Base-by-base conservation (phyloP, 345 rosid species). In the Zanthoxylum bungeanum region DNA sequence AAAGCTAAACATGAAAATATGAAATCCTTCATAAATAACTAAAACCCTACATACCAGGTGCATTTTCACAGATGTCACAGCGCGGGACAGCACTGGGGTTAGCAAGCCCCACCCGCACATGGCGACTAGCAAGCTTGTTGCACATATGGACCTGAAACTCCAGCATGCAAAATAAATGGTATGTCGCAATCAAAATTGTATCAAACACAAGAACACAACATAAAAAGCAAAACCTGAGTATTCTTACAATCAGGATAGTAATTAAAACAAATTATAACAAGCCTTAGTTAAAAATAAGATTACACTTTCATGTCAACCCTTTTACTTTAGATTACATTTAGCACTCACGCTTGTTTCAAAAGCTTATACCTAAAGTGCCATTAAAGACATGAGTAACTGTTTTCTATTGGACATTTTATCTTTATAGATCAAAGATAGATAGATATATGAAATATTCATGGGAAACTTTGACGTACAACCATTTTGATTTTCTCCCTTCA, bases 31-130 rank as follows among this genome's bases (percentile, higher is more conserved):
- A 7, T 58, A 51, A 46, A 2, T 25, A 9, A 69, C 40, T 52
- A 24, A 72, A 70, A 56, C 37, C 59, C 46, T 47, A 51, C 76
- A 76, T 81, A 91, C 94, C 97, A 76, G 97, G 94, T 47, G 92
- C 92, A 80, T 77, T 89, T 77, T 91, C 94, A 70, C 97, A 91
- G 61, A 89, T 91, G 76, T 91, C 97, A 74, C 97, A 91, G 50
- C 91, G 88, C 0, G 88, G 94, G 16, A 86, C 92, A 73, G 78
- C 87, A 71, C 89, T 91, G 8, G 94, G 94, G 70, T 76, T 85
- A 10, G 94, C 92, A 65, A 91, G 85, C 61, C 94, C 92, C 25
- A 91, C 91, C 49, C 97, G 79, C 50, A 91, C 87, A 78, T 91
- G 97, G 25, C 94, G 78, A 75, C 89, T 87, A 46, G 97, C 97